Conservation (phyloP, 306 rosid species). For the Comarum palustre region DNA sequence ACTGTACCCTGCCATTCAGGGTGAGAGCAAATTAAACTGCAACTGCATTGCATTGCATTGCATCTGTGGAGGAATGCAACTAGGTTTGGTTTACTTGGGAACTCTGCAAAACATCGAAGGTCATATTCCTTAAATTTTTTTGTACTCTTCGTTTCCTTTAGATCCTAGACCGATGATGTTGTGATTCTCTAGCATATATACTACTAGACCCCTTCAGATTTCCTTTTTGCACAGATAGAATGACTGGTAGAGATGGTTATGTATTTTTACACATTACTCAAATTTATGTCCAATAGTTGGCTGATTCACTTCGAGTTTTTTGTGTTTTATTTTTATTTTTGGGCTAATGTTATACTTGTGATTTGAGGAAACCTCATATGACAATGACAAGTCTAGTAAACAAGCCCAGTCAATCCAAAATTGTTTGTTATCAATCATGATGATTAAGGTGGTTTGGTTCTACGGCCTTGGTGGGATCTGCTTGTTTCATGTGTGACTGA, state of each 20-base stretch:
- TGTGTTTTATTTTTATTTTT: background rate
- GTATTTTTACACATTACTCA: conserved; percentile 14
- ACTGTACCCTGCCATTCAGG: conserved; percentile 66
- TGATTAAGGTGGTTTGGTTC: background rate
- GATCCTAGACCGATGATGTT: conserved; percentile 24
- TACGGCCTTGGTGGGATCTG: background rate
- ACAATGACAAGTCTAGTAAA: background rate
- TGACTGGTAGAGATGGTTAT: conserved; percentile 12
- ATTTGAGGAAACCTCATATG: background rate
- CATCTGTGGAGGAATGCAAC: conserved; percentile 46
- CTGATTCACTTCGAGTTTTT: background rate
- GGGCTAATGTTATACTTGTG: background rate
- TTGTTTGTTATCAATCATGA: background rate
- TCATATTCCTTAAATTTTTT: conserved; percentile 31
- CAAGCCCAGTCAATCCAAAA: background rate
- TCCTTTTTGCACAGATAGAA: conserved; percentile 23
- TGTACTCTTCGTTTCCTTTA: conserved; percentile 12
- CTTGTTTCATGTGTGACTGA: background rate
- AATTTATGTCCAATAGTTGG: conserved; percentile 16
- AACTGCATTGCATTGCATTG: conserved; percentile 28
- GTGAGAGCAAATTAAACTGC: conserved; percentile 53
- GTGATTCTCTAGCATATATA: conserved; percentile 35
- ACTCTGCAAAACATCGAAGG: conserved; percentile 40
- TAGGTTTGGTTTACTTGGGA: conserved; percentile 46
- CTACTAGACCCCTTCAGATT: conserved; percentile 13